Evolutionary conservation across 768 basidiomycete species (phyloP).

Genomic region (Gyrodon lividus): DNA sequence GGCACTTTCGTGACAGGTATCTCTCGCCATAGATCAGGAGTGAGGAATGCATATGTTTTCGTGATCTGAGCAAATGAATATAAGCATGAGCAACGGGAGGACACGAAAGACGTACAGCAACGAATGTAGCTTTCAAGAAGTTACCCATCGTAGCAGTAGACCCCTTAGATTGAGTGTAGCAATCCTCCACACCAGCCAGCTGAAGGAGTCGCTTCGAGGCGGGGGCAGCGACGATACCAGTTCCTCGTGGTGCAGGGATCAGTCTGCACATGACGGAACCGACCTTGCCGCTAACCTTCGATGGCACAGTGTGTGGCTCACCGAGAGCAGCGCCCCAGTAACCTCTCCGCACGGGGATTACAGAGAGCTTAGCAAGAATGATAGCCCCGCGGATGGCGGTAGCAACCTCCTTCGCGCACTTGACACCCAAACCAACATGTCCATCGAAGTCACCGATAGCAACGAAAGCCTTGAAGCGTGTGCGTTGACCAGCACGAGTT

Average conservation of each 20-base stretch:
- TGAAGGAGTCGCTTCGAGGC: constrained; percentile 96
- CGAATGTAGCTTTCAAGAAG: constrained; percentile 97
- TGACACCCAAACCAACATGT: constrained; percentile 98
- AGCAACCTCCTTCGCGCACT: constrained; percentile 99
- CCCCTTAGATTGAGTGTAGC: constrained; percentile 97
- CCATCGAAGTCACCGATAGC: constrained; percentile 99
- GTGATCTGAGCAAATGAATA: constrained; percentile 62
- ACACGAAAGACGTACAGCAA: constrained; percentile 57
- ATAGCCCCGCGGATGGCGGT: constrained; percentile 99
- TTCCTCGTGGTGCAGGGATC: constrained; percentile 97
- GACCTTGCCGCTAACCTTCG: constrained; percentile 97
- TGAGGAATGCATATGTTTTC: constrained; percentile 97
- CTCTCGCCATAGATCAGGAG: constrained; percentile 96
- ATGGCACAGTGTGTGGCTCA: constrained; percentile 98
- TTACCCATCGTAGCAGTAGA: constrained; percentile 99
- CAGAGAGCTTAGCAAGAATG: constrained; percentile 96
- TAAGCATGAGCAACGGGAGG: constrained; percentile 5
- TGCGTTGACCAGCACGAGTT: constrained; percentile 98
- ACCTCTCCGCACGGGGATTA: constrained; percentile 96
- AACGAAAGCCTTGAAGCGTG: constrained; percentile 99
- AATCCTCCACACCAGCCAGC: constrained; percentile 96
- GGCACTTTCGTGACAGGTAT: constrained; percentile 87
- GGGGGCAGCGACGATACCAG: constrained; percentile 98
- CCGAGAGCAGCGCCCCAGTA: constrained; percentile 99
- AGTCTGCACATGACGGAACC: constrained; percentile 99